These are phyloP conservation scores for Lepiota venenata DNA, from an alignment of 768 basidiomycete species.

Conservation along the genomic window DNA sequence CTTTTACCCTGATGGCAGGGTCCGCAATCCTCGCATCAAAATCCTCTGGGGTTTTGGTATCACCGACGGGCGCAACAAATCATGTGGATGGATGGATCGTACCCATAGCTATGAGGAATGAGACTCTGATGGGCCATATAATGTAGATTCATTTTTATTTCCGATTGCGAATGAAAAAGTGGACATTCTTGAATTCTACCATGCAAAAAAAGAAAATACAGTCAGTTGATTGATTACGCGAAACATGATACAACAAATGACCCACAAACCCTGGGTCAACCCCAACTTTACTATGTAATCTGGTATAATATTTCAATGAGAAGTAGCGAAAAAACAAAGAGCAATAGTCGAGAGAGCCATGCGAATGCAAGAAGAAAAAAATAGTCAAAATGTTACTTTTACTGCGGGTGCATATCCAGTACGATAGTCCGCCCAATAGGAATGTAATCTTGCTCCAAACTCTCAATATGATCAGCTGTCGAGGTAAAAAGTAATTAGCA, in stretches of 20 bases:
- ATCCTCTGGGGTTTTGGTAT: no score
- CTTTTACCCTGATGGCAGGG: not conserved
- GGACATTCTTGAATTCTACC: no score
- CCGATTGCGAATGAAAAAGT: no score
- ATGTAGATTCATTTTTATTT: no score
- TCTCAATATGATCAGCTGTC: conserved; percentile 8
- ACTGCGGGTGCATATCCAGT: conserved; percentile 2
- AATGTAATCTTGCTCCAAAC: conserved; percentile 6
- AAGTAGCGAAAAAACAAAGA: not conserved
- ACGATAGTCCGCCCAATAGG: conserved; percentile 1
- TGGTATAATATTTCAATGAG: not conserved
- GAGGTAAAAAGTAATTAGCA: not conserved
- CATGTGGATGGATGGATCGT: no score
- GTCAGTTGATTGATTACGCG: not conserved
- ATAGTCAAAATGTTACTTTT: not conserved
- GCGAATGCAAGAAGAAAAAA: not conserved
- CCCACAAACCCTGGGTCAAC: not conserved
- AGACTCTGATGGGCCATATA: no score
- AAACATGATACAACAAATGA: not conserved
- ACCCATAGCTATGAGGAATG: no score
- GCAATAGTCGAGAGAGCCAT: not conserved
- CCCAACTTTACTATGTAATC: not conserved
- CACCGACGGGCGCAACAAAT: no score
- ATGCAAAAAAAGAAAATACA: not conserved
- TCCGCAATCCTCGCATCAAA: conserved; percentile 1